Evolutionary conservation across 768 basidiomycete species (phyloP).

Genomic region (Antrodiella citrinella): DNA sequence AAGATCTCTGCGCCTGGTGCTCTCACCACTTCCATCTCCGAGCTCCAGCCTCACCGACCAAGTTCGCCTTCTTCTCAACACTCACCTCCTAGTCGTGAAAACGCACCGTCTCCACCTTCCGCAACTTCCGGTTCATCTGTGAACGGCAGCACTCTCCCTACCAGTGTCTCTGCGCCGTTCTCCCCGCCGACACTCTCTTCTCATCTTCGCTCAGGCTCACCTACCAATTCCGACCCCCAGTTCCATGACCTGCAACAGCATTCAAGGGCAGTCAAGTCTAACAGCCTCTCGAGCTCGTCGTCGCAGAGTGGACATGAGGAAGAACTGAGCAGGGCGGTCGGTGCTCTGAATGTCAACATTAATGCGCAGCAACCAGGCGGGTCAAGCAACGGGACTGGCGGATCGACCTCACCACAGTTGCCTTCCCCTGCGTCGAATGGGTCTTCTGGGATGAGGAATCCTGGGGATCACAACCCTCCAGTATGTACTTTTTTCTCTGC

Average conservation of each 20-base stretch:
- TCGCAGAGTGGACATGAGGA: slow-evolving; percentile 26
- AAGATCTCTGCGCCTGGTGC: slow-evolving; percentile 20
- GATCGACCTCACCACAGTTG: slow-evolving; percentile 62
- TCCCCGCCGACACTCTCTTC: slow-evolving; percentile 20
- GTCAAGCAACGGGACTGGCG: slow-evolving; percentile 21
- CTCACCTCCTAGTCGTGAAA: slow-evolving; percentile 20
- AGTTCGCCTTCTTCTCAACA: slow-evolving; percentile 16
- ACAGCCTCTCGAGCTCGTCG: slow-evolving; percentile 34
- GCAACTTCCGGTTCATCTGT: slow-evolving; percentile 6
- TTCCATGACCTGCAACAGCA: slow-evolving; percentile 10
- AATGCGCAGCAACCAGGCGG: slow-evolving; percentile 19
- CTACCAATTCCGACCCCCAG: slow-evolving; percentile 3
- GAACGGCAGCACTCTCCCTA: slow-evolving; percentile 12
- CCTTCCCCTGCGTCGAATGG: slow-evolving; percentile 69
- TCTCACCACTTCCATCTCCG: slow-evolving; percentile 15
- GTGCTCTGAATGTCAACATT: slow-evolving; percentile 45
- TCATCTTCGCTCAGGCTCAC: slow-evolving; percentile 21
- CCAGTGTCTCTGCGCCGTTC: slow-evolving; percentile 18
- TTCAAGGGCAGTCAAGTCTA: slow-evolving; percentile 19
- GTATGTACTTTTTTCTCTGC: slow-evolving; percentile 33
- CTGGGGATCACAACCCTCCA: slow-evolving; percentile 88
- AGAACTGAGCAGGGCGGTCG: slow-evolving; percentile 25
- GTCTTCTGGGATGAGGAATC: slow-evolving; percentile 35
- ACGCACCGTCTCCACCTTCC: slow-evolving; percentile 6
- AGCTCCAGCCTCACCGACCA: slow-evolving; percentile 13